Evolutionary conservation across 2,329 filamentous ascomycete species (phyloP), one percentile per base, ranked within the genome.

Genomic region (Colletotrichum noveboracense): DNA sequence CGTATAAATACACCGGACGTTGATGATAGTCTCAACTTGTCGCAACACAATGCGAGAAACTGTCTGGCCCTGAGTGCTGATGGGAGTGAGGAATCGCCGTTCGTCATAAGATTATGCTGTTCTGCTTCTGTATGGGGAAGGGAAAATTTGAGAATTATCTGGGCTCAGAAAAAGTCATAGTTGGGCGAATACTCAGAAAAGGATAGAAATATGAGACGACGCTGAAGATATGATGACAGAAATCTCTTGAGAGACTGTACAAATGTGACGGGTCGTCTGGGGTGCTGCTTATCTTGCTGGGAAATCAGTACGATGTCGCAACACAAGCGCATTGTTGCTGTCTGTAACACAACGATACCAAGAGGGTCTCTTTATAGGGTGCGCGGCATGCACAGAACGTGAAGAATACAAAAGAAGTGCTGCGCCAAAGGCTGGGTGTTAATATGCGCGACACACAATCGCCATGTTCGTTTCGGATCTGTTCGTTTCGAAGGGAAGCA

Each of bases 281-380:
- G 10, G 10, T 48, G 43, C 6, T 48, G 6, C 43, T 48, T 1
- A 13, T 21, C n/a, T 21, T 48, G 26, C 24, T 24, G 9, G 9
- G 1, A 12, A 48, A 3, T 2, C 43, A 48, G 0, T 2, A 21
- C n/a, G 5, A 48, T 13, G 10, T 48, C n/a, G 43, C 0, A 13
- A 2, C 43, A 48, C 18, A 21, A 52, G 6, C 10, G n/a, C 9
- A 21, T 52, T 52, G 12, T 21, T n/a, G 9, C 9, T 21, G 18
- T 48, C 38, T 48, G 18, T 0, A n/a, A 48, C 0, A 48, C 6
- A 48, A n/a, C 7, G 9, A n/a, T 48, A 48, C 18, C 10, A 48
- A 21, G 43, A 21, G 4, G 6, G 43, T 13, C 10, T 3, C 0
- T 48, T 5, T 48, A 13, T 48, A 21, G 3, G 43, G 9, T 48